Conservation (phyloP, 2,329 filamentous ascomycete species). For the Aureobasidium sp. region DNA sequence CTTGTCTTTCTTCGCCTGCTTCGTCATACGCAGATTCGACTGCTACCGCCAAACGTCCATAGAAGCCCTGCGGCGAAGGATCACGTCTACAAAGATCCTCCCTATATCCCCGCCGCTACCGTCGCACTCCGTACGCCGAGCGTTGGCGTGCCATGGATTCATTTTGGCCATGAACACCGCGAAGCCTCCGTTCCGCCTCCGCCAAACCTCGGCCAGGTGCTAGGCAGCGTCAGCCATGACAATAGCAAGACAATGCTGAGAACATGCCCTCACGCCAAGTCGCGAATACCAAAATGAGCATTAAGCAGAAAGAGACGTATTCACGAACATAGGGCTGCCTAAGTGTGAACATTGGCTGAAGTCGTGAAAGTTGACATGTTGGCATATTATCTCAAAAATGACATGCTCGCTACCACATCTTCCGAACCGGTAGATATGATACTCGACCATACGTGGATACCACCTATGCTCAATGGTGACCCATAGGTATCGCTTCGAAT, state of each 20-base stretch:
- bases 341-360: not conserved
- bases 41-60: no score
- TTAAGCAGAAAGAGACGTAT: not conserved
- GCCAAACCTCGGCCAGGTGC: not conserved
- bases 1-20: no score
- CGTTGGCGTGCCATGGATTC: not conserved
- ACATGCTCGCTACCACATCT: not conserved
- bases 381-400: not conserved
- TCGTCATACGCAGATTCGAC: no score
- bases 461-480: not conserved
- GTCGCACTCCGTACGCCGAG: not conserved
- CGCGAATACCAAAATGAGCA: not conserved
- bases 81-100: no score
- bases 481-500: not conserved
- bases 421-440: not conserved
- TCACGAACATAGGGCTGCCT: no score
- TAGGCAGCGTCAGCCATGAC: conserved; percentile 14
- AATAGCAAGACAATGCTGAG: not conserved
- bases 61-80: no score
- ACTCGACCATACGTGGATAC: not conserved
- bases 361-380: not conserved
- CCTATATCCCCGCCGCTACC: no score
- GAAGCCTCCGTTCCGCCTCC: not conserved
- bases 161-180: not conserved
- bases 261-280: not conserved